Percentiles rank a stretch among this genome's conserved stretches.
Evolutionary conservation across 345 rosid species (phyloP).

Genomic region (Rhodomyrtus tomentosa): DNA sequence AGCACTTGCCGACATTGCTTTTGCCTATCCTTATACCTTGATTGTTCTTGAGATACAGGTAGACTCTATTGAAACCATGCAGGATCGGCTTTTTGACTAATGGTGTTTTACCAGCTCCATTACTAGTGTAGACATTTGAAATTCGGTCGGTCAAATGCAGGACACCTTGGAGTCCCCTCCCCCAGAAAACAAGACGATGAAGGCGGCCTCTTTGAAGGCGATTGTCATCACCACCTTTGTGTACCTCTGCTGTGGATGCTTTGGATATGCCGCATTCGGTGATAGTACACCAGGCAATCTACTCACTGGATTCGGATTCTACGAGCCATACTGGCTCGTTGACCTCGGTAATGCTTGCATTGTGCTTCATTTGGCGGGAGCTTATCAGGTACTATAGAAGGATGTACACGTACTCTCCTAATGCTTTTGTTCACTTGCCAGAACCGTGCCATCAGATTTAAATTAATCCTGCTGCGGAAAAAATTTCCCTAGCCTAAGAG

Average conservation of each 20-base stretch:
- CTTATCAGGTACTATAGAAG: slow-evolving; percentile 1
- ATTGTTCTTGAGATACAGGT: slow-evolving; percentile 36
- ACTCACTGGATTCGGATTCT: slow-evolving; percentile 39
- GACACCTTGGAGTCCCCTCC: slow-evolving; percentile 38
- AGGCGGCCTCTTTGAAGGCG: slow-evolving; percentile 27
- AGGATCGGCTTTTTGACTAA: not conserved
- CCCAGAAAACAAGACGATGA: slow-evolving; percentile 32
- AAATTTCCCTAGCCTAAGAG: not conserved
- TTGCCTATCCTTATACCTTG: slow-evolving; percentile 17
- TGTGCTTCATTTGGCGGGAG: slow-evolving; percentile 2
- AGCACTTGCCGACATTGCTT: slow-evolving; percentile 24
- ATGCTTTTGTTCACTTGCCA: not conserved
- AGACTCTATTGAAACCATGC: too few relatives aligned
- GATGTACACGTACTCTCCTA: not conserved
- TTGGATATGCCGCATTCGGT: slow-evolving; percentile 55
- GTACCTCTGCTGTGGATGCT: slow-evolving; percentile 29
- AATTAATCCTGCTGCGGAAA: not conserved
- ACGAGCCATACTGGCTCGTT: slow-evolving; percentile 17
- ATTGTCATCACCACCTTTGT: slow-evolving; percentile 19
- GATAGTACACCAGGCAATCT: slow-evolving; percentile 39
- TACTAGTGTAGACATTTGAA: not conserved
- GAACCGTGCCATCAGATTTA: not conserved
- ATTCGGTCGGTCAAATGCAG: slow-evolving; percentile 10
- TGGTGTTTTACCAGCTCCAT: not conserved
- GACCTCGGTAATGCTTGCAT: slow-evolving; percentile 5